Percentiles rank a stretch among this genome's conserved stretches.
These are phyloP conservation scores for Ustilago loliicola DNA, from an alignment of 1,284 basidiomycete genomes.

Conservation along the genomic window DNA sequence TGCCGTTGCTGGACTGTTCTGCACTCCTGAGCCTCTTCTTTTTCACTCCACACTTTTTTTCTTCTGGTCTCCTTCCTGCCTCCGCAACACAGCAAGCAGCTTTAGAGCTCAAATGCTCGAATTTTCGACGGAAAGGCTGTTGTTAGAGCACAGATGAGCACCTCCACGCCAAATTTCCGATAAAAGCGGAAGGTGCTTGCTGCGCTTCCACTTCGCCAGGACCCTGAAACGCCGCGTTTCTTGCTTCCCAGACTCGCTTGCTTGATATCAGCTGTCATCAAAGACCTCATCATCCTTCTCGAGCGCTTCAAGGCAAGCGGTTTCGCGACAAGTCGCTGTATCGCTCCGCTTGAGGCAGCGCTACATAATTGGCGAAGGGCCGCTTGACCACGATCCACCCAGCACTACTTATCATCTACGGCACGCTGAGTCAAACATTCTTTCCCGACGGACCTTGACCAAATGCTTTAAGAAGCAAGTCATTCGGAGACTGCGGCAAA, in stretches of 20 bases:
- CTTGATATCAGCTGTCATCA: constrained; percentile 10
- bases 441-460: neutral
- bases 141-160: neutral
- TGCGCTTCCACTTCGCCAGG: too few relatives aligned
- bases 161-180: too few relatives aligned
- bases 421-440: neutral
- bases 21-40: neutral
- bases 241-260: neutral
- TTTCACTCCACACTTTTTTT: constrained; percentile 1
- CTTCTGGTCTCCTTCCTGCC: neutral
- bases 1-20: neutral
- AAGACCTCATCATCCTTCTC: constrained; percentile 14
- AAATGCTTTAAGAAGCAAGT: neutral
- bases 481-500: neutral
- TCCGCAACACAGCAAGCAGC: neutral
- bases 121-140: neutral
- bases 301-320: neutral
- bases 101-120: neutral
- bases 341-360: neutral
- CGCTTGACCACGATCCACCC: neutral
- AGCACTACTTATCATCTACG: neutral
- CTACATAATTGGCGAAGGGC: neutral
- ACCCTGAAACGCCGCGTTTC: constrained; percentile 15
- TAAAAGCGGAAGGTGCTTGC: neutral
- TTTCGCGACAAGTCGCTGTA: neutral